Percentiles rank a stretch among this genome's conserved stretches.
Conservation (phyloP, 805 yeast species). For the Kazachstania viticola region DNA sequence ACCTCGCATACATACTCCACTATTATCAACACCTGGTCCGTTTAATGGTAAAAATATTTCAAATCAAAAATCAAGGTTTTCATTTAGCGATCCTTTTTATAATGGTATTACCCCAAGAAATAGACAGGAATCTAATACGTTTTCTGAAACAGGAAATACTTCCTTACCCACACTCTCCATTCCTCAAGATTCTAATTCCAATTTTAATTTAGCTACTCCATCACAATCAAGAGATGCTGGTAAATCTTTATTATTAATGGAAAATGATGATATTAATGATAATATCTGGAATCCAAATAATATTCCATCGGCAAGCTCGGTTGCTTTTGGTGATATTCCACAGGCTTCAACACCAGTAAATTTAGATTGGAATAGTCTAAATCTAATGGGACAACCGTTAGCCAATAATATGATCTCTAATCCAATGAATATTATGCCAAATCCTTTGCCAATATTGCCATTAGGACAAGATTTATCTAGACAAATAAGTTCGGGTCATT, state of each 20-base stretch:
- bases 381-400: no score
- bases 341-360: conserved; percentile 24
- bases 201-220: conserved; percentile 3
- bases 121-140: no score
- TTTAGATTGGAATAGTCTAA: conserved; percentile 25
- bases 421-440: neutral
- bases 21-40: neutral
- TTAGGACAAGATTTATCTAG: neutral
- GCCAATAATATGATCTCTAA: conserved; percentile 2
- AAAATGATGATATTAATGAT: conserved; percentile 27
- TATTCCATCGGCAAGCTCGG: conserved; percentile 20
- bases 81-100: conserved; percentile 56
- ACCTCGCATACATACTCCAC: conserved; percentile 1
- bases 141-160: no score
- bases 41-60: conserved; percentile 35
- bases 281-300: conserved; percentile 27
- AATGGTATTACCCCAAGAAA: no score
- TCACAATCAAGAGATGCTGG: conserved; percentile 26
- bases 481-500: neutral
- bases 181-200: no score
- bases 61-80: conserved; percentile 55
- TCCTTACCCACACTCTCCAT: no score
- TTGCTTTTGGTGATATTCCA: conserved; percentile 17
- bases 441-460: neutral
- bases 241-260: conserved; percentile 32